Evolutionary conservation across 208 protist genomes (phyloP).

Genomic region (Dictyostelium gargantuum): DNA sequence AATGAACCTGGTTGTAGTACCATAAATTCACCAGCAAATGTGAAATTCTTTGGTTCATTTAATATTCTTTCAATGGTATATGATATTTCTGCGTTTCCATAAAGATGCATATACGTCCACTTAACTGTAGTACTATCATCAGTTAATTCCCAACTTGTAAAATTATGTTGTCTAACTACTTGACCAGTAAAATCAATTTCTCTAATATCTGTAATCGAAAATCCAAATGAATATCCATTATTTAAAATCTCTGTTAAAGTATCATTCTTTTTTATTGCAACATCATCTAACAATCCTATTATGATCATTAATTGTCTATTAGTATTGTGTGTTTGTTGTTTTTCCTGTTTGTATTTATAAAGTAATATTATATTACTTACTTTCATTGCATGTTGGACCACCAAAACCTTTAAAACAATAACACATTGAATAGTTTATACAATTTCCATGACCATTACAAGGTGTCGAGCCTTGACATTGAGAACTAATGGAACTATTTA

Average conservation of each 20-base stretch:
- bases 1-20: neutral
- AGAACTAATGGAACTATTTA: too few species aligned
- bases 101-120: neutral
- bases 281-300: too few species aligned
- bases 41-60: neutral
- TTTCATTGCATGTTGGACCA: neutral
- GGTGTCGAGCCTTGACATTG: neutral
- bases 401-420: neutral
- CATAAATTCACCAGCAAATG: neutral
- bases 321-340: too few species aligned
- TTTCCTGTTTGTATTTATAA: too few species aligned
- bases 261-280: neutral
- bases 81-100: neutral
- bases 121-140: neutral
- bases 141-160: neutral
- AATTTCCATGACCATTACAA: neutral
- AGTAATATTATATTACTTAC: too few species aligned
- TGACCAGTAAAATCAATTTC: neutral
- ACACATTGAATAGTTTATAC: neutral
- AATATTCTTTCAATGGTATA: neutral
- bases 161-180: neutral
- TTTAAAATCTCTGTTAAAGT: neutral
- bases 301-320: too few species aligned
- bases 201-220: neutral
- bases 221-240: neutral